Percentiles rank a stretch among this genome's conserved stretches.
phyloP scores from a whole-genome alignment of 2,329 filamentous ascomycete genomes.

The Alternaria consortialis region DNA sequence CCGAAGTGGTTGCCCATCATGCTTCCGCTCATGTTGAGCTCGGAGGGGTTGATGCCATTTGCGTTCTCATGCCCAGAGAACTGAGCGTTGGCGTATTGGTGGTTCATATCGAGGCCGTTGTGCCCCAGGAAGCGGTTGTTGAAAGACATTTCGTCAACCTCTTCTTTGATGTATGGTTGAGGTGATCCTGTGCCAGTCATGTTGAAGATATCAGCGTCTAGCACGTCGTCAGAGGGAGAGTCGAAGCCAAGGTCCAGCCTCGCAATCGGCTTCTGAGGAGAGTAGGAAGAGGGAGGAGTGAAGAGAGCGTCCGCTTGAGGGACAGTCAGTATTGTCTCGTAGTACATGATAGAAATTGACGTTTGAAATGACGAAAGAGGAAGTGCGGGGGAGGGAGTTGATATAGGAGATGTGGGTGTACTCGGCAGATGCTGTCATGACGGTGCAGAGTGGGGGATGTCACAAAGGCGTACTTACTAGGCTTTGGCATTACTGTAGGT shows the following conservation, averaged over 20 bases:
- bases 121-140: conserved; percentile 60
- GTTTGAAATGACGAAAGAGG: conserved; percentile 24
- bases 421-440: conserved; percentile 43
- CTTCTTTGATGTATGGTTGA: conserved; percentile 73
- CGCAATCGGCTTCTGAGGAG: conserved; percentile 49
- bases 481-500: conserved; percentile 51
- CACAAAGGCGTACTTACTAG: conserved; percentile 51
- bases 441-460: conserved; percentile 39
- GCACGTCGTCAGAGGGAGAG: conserved; percentile 52
- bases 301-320: conserved; percentile 54
- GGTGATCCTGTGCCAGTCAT: conserved; percentile 66
- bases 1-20: conserved; percentile 66
- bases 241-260: conserved; percentile 51
- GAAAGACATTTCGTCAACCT: conserved; percentile 70
- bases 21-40: conserved; percentile 76
- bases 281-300: conserved; percentile 54
- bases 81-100: conserved; percentile 58
- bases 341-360: conserved; percentile 42
- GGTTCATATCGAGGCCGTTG: conserved; percentile 61
- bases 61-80: conserved; percentile 55
- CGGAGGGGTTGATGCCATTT: conserved; percentile 78
- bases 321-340: conserved; percentile 50
- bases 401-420: conserved; percentile 37
- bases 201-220: conserved; percentile 56
- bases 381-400: conserved; percentile 14